Evolutionary conservation across 208 protist species (phyloP).

Genomic region (Vickermania ingenoplastis): DNA sequence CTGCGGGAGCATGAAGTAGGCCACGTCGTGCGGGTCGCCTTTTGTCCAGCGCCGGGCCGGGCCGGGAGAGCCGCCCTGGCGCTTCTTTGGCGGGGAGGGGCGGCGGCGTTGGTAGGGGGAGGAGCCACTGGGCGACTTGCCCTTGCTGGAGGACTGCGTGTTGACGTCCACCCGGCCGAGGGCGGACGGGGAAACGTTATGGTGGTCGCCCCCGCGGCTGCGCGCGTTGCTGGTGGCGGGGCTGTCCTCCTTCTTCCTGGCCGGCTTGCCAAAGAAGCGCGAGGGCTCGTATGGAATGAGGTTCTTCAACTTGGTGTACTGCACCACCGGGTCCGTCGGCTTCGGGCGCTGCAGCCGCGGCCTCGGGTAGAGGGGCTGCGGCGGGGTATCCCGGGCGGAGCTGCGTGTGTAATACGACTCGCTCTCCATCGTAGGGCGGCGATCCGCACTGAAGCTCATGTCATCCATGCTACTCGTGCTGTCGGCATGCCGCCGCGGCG

Average conservation of each 20-base stretch:
- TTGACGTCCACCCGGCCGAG: not conserved
- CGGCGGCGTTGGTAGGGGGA: not conserved
- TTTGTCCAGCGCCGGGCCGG: not conserved
- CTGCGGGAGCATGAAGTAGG: not conserved
- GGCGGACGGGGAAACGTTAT: not conserved
- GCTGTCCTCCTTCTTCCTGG: not conserved
- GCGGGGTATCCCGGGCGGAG: no score
- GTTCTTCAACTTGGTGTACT: slow-evolving; percentile 1
- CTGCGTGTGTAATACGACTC: no score
- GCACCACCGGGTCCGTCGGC: not conserved
- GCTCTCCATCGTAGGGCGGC: no score
- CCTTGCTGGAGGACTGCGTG: not conserved
- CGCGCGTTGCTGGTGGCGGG: not conserved
- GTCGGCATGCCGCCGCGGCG: no score
- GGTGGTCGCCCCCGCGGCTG: not conserved
- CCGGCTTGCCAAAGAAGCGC: not conserved
- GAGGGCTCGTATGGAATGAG: not conserved
- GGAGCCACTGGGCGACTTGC: not conserved
- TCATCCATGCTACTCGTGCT: no score
- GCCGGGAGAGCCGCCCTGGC: not conserved
- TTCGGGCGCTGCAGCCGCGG: no score
- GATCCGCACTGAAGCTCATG: no score
- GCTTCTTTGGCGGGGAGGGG: not conserved
- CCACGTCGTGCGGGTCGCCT: not conserved
- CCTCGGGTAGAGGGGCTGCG: no score